Evolutionary conservation across 345 rosid species (phyloP), one percentile per base, ranked within the genome.

Genomic region (Eucalyptus tenuipes): DNA sequence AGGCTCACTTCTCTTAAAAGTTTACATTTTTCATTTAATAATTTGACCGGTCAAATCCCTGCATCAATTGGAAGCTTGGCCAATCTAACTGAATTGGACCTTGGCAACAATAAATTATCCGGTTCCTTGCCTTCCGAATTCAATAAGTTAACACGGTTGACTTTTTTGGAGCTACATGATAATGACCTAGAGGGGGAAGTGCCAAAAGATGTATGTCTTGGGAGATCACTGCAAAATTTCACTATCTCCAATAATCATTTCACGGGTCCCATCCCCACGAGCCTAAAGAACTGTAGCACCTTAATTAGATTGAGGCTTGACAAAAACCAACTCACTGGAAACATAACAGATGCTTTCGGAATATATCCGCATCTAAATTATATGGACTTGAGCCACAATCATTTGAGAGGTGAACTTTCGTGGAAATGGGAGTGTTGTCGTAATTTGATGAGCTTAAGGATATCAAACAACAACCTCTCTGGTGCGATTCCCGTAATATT

Each of bases 1-100:
- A 61, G 71, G 71, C 64, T 57, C 64, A 25, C n/a, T 57, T 25
- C 64, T 57, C 64, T 57, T 10, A 2, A 2, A 10, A 0, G 0
- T 0, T 10, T 57, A 57, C 0, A 0, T 4, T 1, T 57, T 57
- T 1, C 0, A 0, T 1, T 0, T 10, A 57, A 57, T 57, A 57
- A 57, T 57, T 10, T 57, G 64, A 57, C 2, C 0, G 7, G n/a
- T 25, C n/a, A 0, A 24, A 57, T 57, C 64, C 64, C 14, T 1
- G 7, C 64, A 57, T 57, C 64, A 57, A 25, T 57, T 29, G 68
- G 68, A 61, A 61, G 33, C 68, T 0, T 61, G 4, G 68, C 17
- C 17, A 61, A 29, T 27, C 33, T 61, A 61, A 6, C 9, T 29
- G 0, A 0, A 13, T 2, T 61, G 8, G 14, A 6, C 68, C 68